Base-by-base conservation (phyloP, 805 yeast genomes). In the Candida oleophila region DNA sequence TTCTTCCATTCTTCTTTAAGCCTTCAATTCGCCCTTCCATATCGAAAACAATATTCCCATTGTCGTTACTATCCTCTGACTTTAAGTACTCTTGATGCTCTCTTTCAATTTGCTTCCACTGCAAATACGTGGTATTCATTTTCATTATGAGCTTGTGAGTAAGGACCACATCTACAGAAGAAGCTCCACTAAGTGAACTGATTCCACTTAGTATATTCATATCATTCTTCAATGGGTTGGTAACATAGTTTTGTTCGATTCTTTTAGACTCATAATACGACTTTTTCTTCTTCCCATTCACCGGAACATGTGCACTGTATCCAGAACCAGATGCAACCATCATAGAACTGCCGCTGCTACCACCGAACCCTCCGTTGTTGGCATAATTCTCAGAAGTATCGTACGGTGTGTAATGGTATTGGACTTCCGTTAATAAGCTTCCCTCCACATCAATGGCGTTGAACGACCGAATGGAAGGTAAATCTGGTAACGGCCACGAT, bases 401-500 rank as follows among this genome's bases (percentile, higher is more conserved):
- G 50, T 78, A 77, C 35, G 80, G 76, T 7, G 75, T 71, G 46
- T 70, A 78, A 49, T 78, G 83, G 60, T 80, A 85, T 44, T 77
- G 80, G 2, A 87, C 92, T 59, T 87, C 95, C 1, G 89, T 83
- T 42, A 87, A 65, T 47, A 87, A 64, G 0, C 94, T 84, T 55
- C 79, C 77, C 59, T 90, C 96, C 18, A 90, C 96, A 61, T 90
- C 97, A 51, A 71, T 69, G 1, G 91, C 76, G 3, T 77, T 77
- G 56, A 80, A 89, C 36, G 73, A 71, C 2, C 85, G 82, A 3
- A 89, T 80, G 2, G 72, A 60, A 2, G 89, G 77, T 50, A 87
- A 68, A 41, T 85, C 88, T 0, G 96, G 94, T 38, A 90, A 67
- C 3, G 91, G 92, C 96, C 96, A 90, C 4, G 77, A 71, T 2